Evolutionary conservation across 192 early-diverging fungal genomes (phyloP).

Genomic region (Backusella luteola): DNA sequence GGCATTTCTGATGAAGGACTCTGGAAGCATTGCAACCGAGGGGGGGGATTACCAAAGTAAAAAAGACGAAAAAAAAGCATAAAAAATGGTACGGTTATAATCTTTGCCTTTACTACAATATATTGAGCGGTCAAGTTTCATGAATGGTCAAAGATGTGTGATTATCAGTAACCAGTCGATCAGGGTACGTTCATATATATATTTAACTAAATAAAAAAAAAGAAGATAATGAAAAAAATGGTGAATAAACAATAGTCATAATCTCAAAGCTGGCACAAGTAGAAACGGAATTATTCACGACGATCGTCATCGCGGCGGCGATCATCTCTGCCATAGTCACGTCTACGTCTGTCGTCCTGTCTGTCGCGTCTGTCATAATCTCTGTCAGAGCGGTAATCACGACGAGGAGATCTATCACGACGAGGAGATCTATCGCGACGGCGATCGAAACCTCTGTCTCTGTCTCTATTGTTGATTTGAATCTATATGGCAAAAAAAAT

Average conservation of each 20-base stretch:
- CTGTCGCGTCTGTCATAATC: neutral
- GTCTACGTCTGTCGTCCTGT: neutral
- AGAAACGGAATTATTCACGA: neutral
- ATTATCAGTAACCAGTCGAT: neutral
- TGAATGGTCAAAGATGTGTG: neutral
- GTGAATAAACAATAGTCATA: neutral
- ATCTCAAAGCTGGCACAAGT: neutral
- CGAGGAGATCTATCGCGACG: slow-evolving; percentile 15
- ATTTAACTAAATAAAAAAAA: neutral
- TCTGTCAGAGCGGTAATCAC: neutral
- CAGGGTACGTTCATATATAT: neutral
- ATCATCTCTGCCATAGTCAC: neutral
- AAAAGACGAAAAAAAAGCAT: neutral
- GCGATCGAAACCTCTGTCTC: slow-evolving; percentile 14
- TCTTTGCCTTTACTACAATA: neutral
- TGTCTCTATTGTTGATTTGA: neutral
- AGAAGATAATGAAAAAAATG: neutral
- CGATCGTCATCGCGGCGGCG: neutral
- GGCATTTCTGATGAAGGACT: too few relatives aligned
- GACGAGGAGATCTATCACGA: slow-evolving; percentile 5
- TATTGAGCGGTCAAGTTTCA: neutral
- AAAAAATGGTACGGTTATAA: too few relatives aligned
- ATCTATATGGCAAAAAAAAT: too few relatives aligned
- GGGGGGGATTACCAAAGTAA: too few relatives aligned
- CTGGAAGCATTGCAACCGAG: too few relatives aligned